phyloP scores from a whole-genome alignment of 306 rosid genomes.

The Dryas drummondii region DNA sequence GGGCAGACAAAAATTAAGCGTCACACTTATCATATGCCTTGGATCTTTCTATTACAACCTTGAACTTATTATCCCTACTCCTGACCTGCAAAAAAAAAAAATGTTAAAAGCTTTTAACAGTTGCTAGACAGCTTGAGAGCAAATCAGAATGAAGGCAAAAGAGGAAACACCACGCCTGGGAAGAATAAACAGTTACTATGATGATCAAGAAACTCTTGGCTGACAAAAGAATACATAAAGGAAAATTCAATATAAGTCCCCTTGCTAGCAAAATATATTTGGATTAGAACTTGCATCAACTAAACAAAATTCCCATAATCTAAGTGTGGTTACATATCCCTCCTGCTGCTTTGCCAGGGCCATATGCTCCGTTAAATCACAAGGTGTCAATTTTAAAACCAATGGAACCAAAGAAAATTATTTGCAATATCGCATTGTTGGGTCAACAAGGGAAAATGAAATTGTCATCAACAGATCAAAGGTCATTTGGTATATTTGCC shows the following conservation, averaged over 20 bases:
- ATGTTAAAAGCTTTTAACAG: constrained; percentile 11
- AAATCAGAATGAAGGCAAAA: not conserved
- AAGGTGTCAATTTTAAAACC: not conserved
- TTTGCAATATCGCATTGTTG: not conserved
- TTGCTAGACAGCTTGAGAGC: constrained; percentile 9
- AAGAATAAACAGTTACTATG: not conserved
- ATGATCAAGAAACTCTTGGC: not conserved
- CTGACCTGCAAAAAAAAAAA: constrained; percentile 51
- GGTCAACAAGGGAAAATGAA: constrained; percentile 12
- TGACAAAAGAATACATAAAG: not conserved
- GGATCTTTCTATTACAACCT: constrained; percentile 63
- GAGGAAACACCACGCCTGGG: not conserved
- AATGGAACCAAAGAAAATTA: not conserved
- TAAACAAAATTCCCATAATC: not conserved
- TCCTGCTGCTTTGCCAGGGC: not conserved
- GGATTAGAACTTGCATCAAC: not conserved
- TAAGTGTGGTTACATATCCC: not conserved
- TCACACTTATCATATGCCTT: constrained; percentile 52
- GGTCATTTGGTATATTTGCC: not conserved
- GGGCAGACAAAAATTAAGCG: constrained; percentile 16
- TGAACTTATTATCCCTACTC: constrained; percentile 48
- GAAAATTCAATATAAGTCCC: not conserved
- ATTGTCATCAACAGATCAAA: constrained; percentile 1
- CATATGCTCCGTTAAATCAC: not conserved
- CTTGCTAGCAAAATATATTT: not conserved